Evolutionary conservation across 2,329 filamentous ascomycete genomes (phyloP).

Genomic region (Diaporthe eres): DNA sequence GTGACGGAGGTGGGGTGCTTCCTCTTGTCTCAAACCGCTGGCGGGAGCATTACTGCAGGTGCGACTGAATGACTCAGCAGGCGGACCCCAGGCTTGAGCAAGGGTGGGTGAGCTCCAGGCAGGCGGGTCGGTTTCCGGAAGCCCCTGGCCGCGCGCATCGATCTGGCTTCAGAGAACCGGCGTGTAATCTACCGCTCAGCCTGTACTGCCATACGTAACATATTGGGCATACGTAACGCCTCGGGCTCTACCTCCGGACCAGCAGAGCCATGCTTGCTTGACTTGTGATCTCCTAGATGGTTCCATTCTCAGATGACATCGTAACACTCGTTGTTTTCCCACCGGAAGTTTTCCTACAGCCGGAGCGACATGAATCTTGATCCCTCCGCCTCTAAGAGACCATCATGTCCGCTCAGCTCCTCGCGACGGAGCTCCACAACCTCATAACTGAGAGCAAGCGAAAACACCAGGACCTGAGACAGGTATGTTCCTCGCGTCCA

Average conservation of each 20-base stretch:
- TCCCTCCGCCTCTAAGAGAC: slow-evolving; percentile 29
- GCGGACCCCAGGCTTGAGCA: background rate
- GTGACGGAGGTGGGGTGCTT: slow-evolving; percentile 28
- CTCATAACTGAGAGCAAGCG: slow-evolving; percentile 96
- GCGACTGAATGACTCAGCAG: slow-evolving; percentile 26
- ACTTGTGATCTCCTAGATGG: background rate
- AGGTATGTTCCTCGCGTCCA: slow-evolving; percentile 63
- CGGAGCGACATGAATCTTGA: slow-evolving; percentile 33
- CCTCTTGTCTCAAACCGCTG: slow-evolving; percentile 3
- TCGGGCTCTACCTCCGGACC: background rate
- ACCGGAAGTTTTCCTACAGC: background rate
- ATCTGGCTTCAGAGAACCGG: slow-evolving; percentile 25
- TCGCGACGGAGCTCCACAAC: slow-evolving; percentile 89
- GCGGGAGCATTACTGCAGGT: background rate
- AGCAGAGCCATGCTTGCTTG: slow-evolving; percentile 20
- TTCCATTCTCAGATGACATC: slow-evolving; percentile 12
- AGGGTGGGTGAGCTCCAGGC: background rate
- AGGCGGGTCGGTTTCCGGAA: slow-evolving; percentile 28
- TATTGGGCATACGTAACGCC: slow-evolving; percentile 20
- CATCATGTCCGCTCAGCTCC: slow-evolving; percentile 91
- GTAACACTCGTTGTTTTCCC: background rate
- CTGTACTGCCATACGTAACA: slow-evolving; percentile 14
- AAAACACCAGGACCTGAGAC: slow-evolving; percentile 90
- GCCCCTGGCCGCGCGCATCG: slow-evolving; percentile 24
- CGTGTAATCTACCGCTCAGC: background rate